A percentile compares a stretch with the other conserved stretches of the same genome.
phyloP scores from a whole-genome alignment of 345 rosid genomes.

The Pistacia vera region DNA sequence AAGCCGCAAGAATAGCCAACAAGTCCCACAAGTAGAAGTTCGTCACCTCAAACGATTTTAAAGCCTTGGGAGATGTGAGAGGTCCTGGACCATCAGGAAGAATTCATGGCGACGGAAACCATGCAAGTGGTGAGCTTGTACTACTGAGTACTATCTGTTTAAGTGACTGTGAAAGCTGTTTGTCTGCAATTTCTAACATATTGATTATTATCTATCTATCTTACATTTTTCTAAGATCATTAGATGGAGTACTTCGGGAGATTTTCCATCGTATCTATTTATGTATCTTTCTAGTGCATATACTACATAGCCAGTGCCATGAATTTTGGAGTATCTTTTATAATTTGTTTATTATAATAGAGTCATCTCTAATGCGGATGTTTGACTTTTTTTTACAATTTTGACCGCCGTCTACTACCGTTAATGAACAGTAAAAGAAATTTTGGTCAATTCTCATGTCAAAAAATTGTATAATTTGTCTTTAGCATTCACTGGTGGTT shows the following conservation, averaged over 20 bases:
- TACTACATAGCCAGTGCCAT: neutral
- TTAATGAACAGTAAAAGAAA: too few species aligned
- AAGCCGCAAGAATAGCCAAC: slow-evolving; percentile 46
- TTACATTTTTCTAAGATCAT: neutral
- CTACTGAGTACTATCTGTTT: neutral
- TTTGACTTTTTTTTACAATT: too few species aligned
- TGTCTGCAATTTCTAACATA: neutral
- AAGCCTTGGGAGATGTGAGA: slow-evolving; percentile 13
- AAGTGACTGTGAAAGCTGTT: neutral
- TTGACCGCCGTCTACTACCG: too few species aligned
- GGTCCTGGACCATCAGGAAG: slow-evolving; percentile 26
- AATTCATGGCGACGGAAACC: slow-evolving; percentile 21
- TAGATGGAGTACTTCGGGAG: too few species aligned
- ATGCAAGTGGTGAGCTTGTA: slow-evolving; percentile 1
- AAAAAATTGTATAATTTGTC: too few species aligned
- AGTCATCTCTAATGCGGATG: too few species aligned
- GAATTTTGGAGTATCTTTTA: neutral
- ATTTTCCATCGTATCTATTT: neutral
- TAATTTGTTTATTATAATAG: neutral
- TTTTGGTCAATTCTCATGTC: too few species aligned
- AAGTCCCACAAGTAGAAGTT: slow-evolving; percentile 25
- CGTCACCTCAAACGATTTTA: slow-evolving; percentile 21
- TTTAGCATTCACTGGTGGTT: too few species aligned
- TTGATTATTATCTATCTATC: neutral
- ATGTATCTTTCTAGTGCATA: neutral